Conservation (phyloP, 2,329 filamentous ascomycete species). For the Phyllosticta capitalensis region DNA sequence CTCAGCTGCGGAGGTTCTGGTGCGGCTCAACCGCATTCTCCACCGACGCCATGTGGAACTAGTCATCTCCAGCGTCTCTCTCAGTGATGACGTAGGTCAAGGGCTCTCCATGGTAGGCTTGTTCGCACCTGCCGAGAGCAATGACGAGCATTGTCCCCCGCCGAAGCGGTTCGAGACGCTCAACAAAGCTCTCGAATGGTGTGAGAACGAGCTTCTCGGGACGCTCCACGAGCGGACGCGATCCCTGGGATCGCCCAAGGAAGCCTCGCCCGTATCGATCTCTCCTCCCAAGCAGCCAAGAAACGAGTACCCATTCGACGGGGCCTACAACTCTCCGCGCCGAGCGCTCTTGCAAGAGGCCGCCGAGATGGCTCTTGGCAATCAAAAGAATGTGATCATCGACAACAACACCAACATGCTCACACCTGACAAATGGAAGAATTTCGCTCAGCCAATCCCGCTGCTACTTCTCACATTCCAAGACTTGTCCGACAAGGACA, state of each 20-base stretch:
- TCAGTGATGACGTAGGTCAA: constrained; percentile 64
- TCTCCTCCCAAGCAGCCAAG: constrained; percentile 13
- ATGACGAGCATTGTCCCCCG: constrained; percentile 46
- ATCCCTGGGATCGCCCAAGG: constrained; percentile 33
- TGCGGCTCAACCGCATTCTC: constrained; percentile 78
- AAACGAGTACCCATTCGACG: constrained; percentile 37
- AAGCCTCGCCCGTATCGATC: constrained; percentile 27
- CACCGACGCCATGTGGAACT: constrained; percentile 68
- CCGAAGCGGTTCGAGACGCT: constrained; percentile 71
- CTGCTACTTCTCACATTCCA: constrained; percentile 95
- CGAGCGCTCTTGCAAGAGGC: constrained; percentile 67
- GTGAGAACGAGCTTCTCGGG: constrained; percentile 85
- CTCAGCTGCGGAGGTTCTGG: constrained; percentile 91
- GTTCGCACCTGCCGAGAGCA: constrained; percentile 55
- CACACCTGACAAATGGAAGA: constrained; percentile 62
- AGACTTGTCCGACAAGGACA: constrained; percentile 72
- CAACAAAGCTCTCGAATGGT: constrained; percentile 86
- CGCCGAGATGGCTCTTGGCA: constrained; percentile 63
- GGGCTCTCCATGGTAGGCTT: constrained; percentile 78
- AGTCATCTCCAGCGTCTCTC: constrained; percentile 71
- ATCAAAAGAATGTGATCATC: constrained; percentile 23
- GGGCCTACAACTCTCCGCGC: constrained; percentile 64
- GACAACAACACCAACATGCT: constrained; percentile 28
- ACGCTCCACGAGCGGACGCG: constrained; percentile 38
- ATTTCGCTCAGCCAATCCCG: constrained; percentile 80